phyloP scores from a whole-genome alignment of 2,329 filamentous ascomycete species.

The Zymoseptoria passerinii region DNA sequence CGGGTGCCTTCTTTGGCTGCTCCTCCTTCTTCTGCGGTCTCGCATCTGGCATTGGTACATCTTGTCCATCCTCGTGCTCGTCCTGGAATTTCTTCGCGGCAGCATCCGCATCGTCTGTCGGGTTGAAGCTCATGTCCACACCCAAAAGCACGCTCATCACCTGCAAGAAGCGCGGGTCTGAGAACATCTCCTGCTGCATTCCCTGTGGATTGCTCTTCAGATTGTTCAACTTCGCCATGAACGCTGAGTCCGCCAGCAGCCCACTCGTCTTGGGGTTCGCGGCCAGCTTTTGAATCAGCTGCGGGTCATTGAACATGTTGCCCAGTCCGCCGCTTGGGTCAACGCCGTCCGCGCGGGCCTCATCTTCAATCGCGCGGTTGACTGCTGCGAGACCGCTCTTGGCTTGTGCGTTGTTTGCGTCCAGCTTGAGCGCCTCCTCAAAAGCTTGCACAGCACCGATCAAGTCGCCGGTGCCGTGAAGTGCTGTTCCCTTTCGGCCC shows the following conservation, averaged over 20 bases:
- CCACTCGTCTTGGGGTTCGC: constrained; percentile 85
- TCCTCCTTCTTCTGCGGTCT: constrained; percentile 43
- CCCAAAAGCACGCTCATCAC: constrained; percentile 91
- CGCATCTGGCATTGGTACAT: constrained; percentile 74
- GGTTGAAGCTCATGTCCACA: constrained; percentile 74
- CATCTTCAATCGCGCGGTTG: constrained; percentile 76
- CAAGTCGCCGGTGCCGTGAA: constrained; percentile 80
- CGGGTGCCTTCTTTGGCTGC: constrained; percentile 50
- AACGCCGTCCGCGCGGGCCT: constrained; percentile 55
- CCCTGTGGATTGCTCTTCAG: constrained; percentile 73
- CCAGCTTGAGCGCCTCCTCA: constrained; percentile 86
- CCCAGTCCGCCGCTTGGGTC: constrained; percentile 72
- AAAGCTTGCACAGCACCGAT: constrained; percentile 82
- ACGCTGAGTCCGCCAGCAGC: constrained; percentile 70
- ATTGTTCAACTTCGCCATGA: constrained; percentile 82
- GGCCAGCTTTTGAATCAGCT: constrained; percentile 82
- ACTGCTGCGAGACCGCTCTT: constrained; percentile 82
- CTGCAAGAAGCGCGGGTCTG: constrained; percentile 81
- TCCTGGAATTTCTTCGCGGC: constrained; percentile 49
- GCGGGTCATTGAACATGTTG: constrained; percentile 88
- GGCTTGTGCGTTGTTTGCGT: constrained; percentile 83
- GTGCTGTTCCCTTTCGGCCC: constrained; percentile 83
- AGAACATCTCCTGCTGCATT: constrained; percentile 67
- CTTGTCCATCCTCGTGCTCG: constrained; percentile 61
- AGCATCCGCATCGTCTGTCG: constrained; percentile 39